phyloP scores from a whole-genome alignment of 2,329 filamentous ascomycete species.

The Helicocarpus griseus region DNA sequence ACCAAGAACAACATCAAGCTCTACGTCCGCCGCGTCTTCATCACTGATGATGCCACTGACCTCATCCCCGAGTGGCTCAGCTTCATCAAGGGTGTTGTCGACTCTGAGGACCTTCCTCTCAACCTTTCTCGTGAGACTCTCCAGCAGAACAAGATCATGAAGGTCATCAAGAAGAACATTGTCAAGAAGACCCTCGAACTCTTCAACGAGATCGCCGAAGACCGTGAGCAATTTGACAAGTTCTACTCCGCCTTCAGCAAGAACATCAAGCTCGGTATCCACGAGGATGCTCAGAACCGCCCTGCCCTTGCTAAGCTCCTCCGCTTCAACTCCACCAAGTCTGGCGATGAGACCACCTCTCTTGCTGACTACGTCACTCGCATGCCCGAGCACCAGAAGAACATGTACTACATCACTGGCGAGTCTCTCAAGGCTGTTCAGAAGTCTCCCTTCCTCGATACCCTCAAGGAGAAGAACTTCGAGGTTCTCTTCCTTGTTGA shows the following conservation, averaged over 20 bases:
- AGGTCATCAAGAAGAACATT: constrained; percentile 99
- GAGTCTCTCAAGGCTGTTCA: constrained; percentile 97
- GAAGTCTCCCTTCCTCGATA: constrained; percentile 98
- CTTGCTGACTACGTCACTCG: constrained; percentile 96
- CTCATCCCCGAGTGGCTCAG: constrained; percentile 98
- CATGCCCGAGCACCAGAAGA: constrained; percentile 99
- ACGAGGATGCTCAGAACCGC: constrained; percentile 99
- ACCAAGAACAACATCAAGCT: constrained; percentile 99
- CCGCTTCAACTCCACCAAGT: constrained; percentile 98
- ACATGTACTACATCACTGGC: constrained; percentile 99
- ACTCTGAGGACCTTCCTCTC: constrained; percentile 98
- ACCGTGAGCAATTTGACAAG: constrained; percentile 99
- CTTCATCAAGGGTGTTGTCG: constrained; percentile 99
- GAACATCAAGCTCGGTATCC: constrained; percentile 99
- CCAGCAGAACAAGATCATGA: constrained; percentile 99
- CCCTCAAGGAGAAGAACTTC: constrained; percentile 98
- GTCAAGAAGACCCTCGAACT: constrained; percentile 99
- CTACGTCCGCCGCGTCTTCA: constrained; percentile 99
- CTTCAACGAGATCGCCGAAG: constrained; percentile 97
- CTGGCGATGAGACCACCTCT: constrained; percentile 88
- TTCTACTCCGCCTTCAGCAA: constrained; percentile 99
- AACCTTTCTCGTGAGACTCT: constrained; percentile 99
- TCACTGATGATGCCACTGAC: constrained; percentile 98
- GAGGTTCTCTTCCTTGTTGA: constrained; percentile 99
- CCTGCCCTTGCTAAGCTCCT: constrained; percentile 88